Base-by-base conservation (phyloP, 1,139 yeast genomes). In the Taphrina populina region DNA sequence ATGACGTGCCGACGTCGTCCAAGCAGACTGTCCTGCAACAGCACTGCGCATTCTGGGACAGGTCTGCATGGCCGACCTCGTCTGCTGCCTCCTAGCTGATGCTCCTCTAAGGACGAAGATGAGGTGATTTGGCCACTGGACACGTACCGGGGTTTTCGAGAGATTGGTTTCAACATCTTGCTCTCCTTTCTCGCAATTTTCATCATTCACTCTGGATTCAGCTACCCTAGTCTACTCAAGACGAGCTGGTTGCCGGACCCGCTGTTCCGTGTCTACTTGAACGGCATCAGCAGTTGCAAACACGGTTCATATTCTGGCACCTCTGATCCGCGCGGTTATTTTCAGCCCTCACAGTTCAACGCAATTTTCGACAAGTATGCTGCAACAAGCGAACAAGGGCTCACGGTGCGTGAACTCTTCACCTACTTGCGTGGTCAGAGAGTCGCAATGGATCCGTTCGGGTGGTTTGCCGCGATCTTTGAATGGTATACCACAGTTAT, bases 1-100 rank as follows among this genome's bases (percentile, higher is more conserved):
- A 40, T 27, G 34, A 34, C 1, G n/a, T 13, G 10, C 23, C 45
- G 17, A 40, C 45, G n/a, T 26, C 34, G n/a, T 30, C 43, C 20
- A 20, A 29, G 37, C 35, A 29, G 36, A 37, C 56, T 17, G 58
- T 54, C 36, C 32, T 54, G 24, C 49, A 37, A 32, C 58, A 47
- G 19, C 58, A 54, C 43, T 29, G 51, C 20, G 37, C 51, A 8
- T 54, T 54, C 43, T 54, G 58, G 58, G 58, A 54, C 24, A 13
- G 43, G 43, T 37, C 17, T 2, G 40, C 8, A 19, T 10, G 10
- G 6, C 10, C 40, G 11, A n/a, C 6, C 21, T 19, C 15, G 5
- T 11, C 6, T 15, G 3, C 24, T 8, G 15, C 13, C 26, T 15
- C 29, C 4, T 10, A n/a, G n/a, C 29, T 23, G 24, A 20, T 13